Percentiles rank a stretch among this genome's conserved stretches.
phyloP scores from a whole-genome alignment of 352 stramenopile species.

The Phytophthora gonapodyides region DNA sequence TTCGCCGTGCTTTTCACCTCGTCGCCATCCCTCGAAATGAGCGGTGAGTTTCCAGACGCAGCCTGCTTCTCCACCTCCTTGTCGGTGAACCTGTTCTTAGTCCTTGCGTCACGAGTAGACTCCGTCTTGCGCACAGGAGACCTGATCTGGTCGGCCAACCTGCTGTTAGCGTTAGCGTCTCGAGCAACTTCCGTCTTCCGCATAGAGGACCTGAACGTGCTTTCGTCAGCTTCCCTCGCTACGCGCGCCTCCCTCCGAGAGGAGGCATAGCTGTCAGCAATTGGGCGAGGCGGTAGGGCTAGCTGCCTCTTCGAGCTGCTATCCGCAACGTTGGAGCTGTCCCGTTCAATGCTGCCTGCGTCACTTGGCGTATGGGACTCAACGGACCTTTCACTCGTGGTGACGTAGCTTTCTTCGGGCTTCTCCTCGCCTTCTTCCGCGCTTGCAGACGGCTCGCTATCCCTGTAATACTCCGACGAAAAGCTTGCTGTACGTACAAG shows the following conservation, averaged over 20 bases:
- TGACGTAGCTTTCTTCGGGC: constrained; percentile 29
- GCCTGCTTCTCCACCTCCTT: constrained; percentile 2
- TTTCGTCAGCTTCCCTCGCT: constrained; percentile 15
- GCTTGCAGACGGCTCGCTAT: constrained; percentile 32
- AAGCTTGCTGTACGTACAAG: constrained; percentile 36
- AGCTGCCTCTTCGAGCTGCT: constrained; percentile 31
- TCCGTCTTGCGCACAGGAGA: background rate
- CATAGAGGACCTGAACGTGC: background rate
- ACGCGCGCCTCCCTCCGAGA: constrained; percentile 29
- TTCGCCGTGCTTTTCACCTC: constrained; percentile 9
- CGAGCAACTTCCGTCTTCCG: constrained; percentile 14
- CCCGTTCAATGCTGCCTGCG: constrained; percentile 29
- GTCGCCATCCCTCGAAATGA: constrained; percentile 11
- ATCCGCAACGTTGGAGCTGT: constrained; percentile 18
- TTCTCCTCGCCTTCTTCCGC: constrained; percentile 54
- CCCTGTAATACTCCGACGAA: constrained; percentile 35
- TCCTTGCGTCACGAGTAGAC: background rate
- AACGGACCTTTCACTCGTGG: constrained; percentile 27
- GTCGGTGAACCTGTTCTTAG: background rate
- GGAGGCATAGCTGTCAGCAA: constrained; percentile 31
- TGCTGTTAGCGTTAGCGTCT: constrained; percentile 1
- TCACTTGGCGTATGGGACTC: constrained; percentile 38
- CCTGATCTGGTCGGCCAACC: background rate
- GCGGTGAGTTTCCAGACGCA: constrained; percentile 3
- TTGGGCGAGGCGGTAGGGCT: constrained; percentile 41